Evolutionary conservation across 108 stramenopile genomes (phyloP), one percentile per base, ranked within the genome.

Genomic region (Fragilaria crotonensis): DNA sequence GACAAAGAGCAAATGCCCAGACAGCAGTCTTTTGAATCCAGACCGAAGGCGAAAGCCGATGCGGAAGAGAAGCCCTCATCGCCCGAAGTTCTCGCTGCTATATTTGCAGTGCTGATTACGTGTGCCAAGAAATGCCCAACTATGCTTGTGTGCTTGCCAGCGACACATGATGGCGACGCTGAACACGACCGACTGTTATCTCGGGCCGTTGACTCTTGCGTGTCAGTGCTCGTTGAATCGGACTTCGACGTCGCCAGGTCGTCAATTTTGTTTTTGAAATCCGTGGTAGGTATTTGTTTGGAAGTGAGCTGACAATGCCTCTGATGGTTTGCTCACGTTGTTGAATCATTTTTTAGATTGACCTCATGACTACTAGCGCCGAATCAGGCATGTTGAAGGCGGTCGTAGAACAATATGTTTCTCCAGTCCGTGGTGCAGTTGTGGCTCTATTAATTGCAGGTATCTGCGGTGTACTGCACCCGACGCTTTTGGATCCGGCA

Each of bases 21-120:
- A 0, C 64, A 74, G 32, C 45, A 60, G 23, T 58, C 73, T 25
- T 68, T 55, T 46, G 73, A 74, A 28, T 58, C 48, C 32, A 59
- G 64, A 49, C 26, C 62, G 11, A 21, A 49, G 17, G n/a, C 28
- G 17, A 29, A 59, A 19, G 31, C 33, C 28, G 23, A 22, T 18
- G 20, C 18, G 3, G 7, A 4, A 3, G 26, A 14, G 20, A 30
- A 50, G 5, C 18, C 19, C 14, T 11, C 20, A 22, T 33, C 48
- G 5, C 55, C 21, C 17, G 7, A 17, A 21, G 62, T 52, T 1
- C 44, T 68, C 11, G 32, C 46, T 19, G 28, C 62, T 7, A 44
- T 74, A 30, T 55, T 74, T 21, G 28, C 52, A 18, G 4, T 74
- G 20, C 55, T 74, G 5, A 22, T 29, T 5, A 46, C 46, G 1